A percentile compares a stretch with the other conserved stretches of the same genome.
Conservation (phyloP, 2,329 filamentous ascomycete genomes). For the Metarhizium rileyi region DNA sequence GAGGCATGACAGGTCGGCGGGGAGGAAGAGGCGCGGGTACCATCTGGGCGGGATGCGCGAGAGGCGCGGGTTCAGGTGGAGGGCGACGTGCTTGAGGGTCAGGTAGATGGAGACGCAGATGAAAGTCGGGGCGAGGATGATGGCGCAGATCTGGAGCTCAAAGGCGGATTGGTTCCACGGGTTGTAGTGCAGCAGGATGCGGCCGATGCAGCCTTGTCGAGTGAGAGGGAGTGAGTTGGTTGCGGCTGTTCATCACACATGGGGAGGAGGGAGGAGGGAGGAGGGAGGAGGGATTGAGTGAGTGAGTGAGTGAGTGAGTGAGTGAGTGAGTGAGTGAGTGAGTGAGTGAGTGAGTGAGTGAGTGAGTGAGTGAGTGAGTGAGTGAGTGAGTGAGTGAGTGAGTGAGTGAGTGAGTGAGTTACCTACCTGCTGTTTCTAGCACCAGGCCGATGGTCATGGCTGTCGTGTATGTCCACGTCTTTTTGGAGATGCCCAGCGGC, state of each 20-base stretch:
- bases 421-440: constrained; percentile 40
- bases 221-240: too few relatives aligned
- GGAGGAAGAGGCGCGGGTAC: constrained; percentile 50
- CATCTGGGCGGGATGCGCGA: constrained; percentile 41
- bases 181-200: constrained; percentile 39
- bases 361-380: too few relatives aligned
- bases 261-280: too few relatives aligned
- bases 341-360: too few relatives aligned
- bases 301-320: too few relatives aligned
- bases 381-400: too few relatives aligned
- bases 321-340: too few relatives aligned
- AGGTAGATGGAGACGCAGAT: constrained; percentile 56
- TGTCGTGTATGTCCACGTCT: constrained; percentile 44
- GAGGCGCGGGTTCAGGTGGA: constrained; percentile 36
- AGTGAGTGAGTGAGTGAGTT: background rate
- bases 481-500: constrained; percentile 35
- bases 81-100: constrained; percentile 49
- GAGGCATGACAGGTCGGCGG: constrained; percentile 48
- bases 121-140: constrained; percentile 50
- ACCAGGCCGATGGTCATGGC: constrained; percentile 39
- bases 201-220: constrained; percentile 39
- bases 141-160: constrained; percentile 48
- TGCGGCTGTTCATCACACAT: too few relatives aligned
- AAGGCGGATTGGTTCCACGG: constrained; percentile 46
- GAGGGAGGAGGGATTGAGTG: background rate